Base-by-base conservation (phyloP, 1,284 basidiomycete genomes). In the Ustilago trichophora region DNA sequence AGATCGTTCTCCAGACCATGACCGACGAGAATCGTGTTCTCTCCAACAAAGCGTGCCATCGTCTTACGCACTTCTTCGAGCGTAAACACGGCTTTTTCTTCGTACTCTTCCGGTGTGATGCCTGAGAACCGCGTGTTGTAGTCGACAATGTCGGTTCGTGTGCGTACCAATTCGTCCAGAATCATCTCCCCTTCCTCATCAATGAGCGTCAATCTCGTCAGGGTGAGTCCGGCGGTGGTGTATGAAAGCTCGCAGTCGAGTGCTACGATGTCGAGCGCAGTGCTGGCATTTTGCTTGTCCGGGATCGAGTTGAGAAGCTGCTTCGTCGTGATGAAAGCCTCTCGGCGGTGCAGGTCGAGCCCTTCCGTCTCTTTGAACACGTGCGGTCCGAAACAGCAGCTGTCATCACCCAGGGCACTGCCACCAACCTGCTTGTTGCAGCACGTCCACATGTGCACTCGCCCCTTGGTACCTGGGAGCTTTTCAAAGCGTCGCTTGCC, bases 1-100 rank as follows among this genome's bases (percentile, higher is more conserved):
- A 80, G 44, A 51, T 80, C 78, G 41, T 80, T 80, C 45, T 80
- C 78, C 3, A 80, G 47, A 0, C 78, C 76, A 33, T 80, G 78
- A 0, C 78, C 78, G n/a, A 77, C 69, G 2, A 80, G 52, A 22
- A 80, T 56, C 15, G 78, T 80, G 24, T 72, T 35, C 18, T 58
- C 58, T 16, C 57, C 71, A 15, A 80, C 62, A 29, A 78, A 76
- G 12, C 54, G 52, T 2, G 63, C 69, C 47, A 80, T 51, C 0
- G 48, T 55, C 32, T 56, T 56, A 22, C 78, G 66, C 10, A 71
- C 72, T 6, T 48, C 38, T 3, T 60, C 51, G 10, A 80, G 52
- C 12, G 56, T 52, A 15, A 75, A 60, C 10, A 74, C 41, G 9
- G 70, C 69, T 11, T 73, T 56, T 6, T 37, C 31, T 13, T 67